Percentiles rank a stretch among this genome's conserved stretches.
Evolutionary conservation across 2,329 filamentous ascomycete genomes (phyloP).

Genomic region (Verticillium zaregamsianum): DNA sequence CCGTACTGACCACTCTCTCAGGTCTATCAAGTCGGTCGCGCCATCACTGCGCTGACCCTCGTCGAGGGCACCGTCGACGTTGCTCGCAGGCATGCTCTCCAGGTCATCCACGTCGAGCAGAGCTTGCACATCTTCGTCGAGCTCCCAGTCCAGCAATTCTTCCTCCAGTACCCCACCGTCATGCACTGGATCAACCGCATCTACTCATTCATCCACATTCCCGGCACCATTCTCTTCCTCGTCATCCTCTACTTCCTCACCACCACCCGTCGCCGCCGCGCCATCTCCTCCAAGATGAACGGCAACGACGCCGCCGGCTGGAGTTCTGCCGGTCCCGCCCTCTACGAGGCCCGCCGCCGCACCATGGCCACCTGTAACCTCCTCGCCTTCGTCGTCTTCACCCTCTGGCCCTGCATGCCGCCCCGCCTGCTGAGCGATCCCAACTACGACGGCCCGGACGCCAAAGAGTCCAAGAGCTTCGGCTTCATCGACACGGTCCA

Average conservation of each 20-base stretch:
- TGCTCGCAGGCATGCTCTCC: constrained; percentile 63
- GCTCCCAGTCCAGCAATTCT: constrained; percentile 53
- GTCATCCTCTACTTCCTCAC: constrained; percentile 66
- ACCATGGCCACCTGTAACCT: constrained; percentile 53
- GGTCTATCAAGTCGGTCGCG: constrained; percentile 72
- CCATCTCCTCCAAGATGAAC: constrained; percentile 19
- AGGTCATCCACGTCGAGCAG: constrained; percentile 64
- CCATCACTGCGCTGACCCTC: constrained; percentile 66
- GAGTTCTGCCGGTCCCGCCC: constrained; percentile 32
- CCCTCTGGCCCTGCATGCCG: constrained; percentile 51
- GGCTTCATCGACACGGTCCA: constrained; percentile 50
- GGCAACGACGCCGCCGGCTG: constrained; percentile 17
- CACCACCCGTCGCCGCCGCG: constrained; percentile 51
- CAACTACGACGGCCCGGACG: constrained; percentile 49
- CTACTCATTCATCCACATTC: constrained; percentile 77
- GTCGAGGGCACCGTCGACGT: constrained; percentile 64
- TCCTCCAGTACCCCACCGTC: constrained; percentile 39
- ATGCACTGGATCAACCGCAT: constrained; percentile 68
- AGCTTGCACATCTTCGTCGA: constrained; percentile 62
- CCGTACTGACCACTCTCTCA: constrained; percentile 22
- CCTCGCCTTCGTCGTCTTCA: constrained; percentile 48
- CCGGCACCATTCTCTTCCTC: constrained; percentile 66
- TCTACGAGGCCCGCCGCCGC: constrained; percentile 52
- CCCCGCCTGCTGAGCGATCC: constrained; percentile 50
- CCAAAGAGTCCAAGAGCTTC: constrained; percentile 53